These are phyloP conservation scores for Porcisia deanei DNA, from an alignment of 208 protist genomes.

Conservation along the genomic window DNA sequence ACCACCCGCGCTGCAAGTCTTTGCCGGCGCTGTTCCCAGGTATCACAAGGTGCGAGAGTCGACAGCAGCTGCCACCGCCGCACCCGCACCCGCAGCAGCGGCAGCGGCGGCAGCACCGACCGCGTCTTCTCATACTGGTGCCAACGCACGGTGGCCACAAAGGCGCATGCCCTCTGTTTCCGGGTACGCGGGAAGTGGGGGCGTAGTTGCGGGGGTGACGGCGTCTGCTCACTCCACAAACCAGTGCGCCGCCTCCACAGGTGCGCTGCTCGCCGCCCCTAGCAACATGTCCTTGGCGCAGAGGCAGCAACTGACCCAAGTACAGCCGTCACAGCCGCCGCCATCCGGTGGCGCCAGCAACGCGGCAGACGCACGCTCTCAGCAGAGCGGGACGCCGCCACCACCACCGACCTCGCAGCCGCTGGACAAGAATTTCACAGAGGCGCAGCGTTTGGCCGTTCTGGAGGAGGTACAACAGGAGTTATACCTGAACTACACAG, in stretches of 20 bases:
- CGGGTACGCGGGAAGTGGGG: conserved; percentile 3
- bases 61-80: background rate
- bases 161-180: conserved; percentile 17
- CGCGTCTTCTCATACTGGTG: background rate
- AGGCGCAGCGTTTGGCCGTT: conserved; percentile 21
- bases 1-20: conserved; percentile 26
- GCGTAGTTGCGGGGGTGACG: background rate
- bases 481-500: conserved; percentile 69
- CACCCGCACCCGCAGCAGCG: background rate
- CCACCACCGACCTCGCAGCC: conserved; percentile 12
- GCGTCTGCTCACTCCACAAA: background rate
- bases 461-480: conserved; percentile 40
- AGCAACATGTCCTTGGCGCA: background rate
- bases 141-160: background rate
- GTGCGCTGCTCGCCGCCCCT: background rate
- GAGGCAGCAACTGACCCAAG: background rate
- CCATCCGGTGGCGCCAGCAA: conserved; percentile 16
- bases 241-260: background rate
- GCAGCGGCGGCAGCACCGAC: background rate
- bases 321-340: conserved; percentile 1
- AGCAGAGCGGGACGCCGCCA: conserved; percentile 18
- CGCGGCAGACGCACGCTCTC: conserved; percentile 14
- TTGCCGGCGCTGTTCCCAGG: conserved; percentile 7
- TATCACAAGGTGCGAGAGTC: background rate
- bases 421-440: conserved; percentile 21